phyloP scores from a whole-genome alignment of 495 filamentous ascomycete species.

The Penicillium goetzii region DNA sequence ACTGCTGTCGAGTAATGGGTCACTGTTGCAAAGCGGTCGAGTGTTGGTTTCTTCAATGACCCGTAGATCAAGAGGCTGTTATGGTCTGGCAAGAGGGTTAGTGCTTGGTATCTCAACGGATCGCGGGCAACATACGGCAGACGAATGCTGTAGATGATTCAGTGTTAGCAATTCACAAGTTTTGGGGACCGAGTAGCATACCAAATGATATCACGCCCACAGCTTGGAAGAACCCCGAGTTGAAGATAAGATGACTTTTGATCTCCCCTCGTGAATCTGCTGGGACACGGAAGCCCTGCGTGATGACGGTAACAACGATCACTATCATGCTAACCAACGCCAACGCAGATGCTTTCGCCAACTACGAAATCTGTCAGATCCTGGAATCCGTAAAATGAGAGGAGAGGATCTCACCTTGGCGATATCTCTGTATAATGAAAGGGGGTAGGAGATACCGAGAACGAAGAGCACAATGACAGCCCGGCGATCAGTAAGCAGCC shows the following conservation, averaged over 20 bases:
- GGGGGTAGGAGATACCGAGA: conserved; percentile 83
- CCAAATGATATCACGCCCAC: conserved; percentile 98
- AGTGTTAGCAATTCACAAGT: conserved; percentile 34
- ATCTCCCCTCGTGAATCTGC: conserved; percentile 69
- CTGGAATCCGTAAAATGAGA: neutral
- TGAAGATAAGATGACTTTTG: conserved; percentile 67
- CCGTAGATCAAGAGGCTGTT: conserved; percentile 97
- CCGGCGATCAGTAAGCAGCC: conserved; percentile 77
- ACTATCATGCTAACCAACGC: conserved; percentile 89
- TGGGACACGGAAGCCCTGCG: conserved; percentile 77
- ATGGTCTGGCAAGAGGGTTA: conserved; percentile 63
- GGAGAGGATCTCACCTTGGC: conserved; percentile 68
- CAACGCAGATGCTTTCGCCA: conserved; percentile 92
- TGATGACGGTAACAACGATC: conserved; percentile 87
- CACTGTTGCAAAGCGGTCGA: conserved; percentile 88
- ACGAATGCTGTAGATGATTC: conserved; percentile 68
- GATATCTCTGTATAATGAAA: conserved; percentile 94
- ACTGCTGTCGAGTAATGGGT: conserved; percentile 91
- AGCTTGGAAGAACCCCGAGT: conserved; percentile 88
- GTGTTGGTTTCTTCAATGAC: conserved; percentile 88
- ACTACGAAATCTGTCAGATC: conserved; percentile 48
- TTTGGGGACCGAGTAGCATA: conserved; percentile 40
- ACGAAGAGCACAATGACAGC: conserved; percentile 86
- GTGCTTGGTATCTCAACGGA: conserved; percentile 4
- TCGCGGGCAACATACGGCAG: conserved; percentile 61